Conservation (phyloP, 1,284 basidiomycete species). For the Apiotrichum laibachii region DNA sequence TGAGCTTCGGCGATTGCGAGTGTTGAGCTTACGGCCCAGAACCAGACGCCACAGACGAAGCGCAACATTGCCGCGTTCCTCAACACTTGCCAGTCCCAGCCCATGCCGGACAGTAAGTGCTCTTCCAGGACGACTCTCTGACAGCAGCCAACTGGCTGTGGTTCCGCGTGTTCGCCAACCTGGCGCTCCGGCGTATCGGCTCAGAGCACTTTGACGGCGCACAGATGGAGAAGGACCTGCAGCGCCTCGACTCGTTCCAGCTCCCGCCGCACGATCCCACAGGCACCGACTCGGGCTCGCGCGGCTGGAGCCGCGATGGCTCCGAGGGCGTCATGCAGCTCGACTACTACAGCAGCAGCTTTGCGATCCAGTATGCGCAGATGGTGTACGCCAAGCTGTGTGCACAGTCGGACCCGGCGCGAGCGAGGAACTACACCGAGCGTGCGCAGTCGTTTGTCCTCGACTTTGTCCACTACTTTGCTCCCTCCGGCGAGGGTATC, state of each 20-base stretch:
- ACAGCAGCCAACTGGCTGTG: slow-evolving; percentile 69
- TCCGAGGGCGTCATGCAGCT: slow-evolving; percentile 73
- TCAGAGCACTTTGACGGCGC: slow-evolving; percentile 60
- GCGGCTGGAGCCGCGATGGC: slow-evolving; percentile 71
- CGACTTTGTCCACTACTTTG: slow-evolving; percentile 73
- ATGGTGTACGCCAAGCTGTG: slow-evolving; percentile 62
- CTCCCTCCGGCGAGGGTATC: slow-evolving; percentile 67
- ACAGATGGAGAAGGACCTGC: slow-evolving; percentile 69
- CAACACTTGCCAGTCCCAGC: slow-evolving; percentile 70
- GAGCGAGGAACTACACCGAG: slow-evolving; percentile 64
- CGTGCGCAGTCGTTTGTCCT: slow-evolving; percentile 63
- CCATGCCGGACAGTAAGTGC: slow-evolving; percentile 52
- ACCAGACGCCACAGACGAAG: slow-evolving; percentile 58
- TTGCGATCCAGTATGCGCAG: slow-evolving; percentile 73
- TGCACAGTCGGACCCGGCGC: slow-evolving; percentile 61
- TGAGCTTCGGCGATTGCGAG: slow-evolving; percentile 24
- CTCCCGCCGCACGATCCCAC: slow-evolving; percentile 51
- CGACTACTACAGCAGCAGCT: slow-evolving; percentile 75
- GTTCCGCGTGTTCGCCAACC: slow-evolving; percentile 76
- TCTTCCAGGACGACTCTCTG: neutral
- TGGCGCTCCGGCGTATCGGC: slow-evolving; percentile 64
- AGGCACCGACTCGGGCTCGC: slow-evolving; percentile 50
- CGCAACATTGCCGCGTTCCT: slow-evolving; percentile 65
- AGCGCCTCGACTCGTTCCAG: slow-evolving; percentile 74
- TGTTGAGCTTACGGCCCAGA: slow-evolving; percentile 24